A percentile compares a stretch with the other conserved stretches of the same genome.
Evolutionary conservation across 345 rosid species (phyloP).

Genomic region (Camelina neglecta): DNA sequence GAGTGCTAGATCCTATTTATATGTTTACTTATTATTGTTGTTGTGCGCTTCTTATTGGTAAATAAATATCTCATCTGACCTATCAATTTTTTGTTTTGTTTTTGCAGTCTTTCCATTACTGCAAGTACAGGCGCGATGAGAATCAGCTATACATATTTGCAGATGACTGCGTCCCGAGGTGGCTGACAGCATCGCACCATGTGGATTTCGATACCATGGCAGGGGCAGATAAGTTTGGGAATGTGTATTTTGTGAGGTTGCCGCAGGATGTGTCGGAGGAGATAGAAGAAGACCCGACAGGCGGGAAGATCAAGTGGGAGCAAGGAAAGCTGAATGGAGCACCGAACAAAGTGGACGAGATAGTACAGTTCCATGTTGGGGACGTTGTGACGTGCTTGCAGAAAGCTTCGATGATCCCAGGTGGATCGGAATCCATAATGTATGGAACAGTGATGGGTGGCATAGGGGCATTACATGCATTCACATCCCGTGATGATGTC

Average conservation of each 20-base stretch:
- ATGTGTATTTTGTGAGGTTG: constrained; percentile 79
- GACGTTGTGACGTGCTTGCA: constrained; percentile 84
- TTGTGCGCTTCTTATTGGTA: not conserved
- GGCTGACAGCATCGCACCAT: constrained; percentile 92
- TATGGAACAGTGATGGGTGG: constrained; percentile 98
- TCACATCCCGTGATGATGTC: constrained; percentile 92
- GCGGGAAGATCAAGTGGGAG: constrained; percentile 99
- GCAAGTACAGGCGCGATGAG: constrained; percentile 98
- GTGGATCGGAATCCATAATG: constrained; percentile 86
- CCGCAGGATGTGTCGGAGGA: constrained; percentile 97
- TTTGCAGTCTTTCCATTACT: constrained; percentile 92
- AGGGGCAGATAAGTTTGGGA: constrained; percentile 96
- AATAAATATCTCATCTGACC: not conserved
- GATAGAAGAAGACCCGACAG: constrained; percentile 97
- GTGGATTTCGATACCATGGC: constrained; percentile 97
- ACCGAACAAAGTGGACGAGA: constrained; percentile 93
- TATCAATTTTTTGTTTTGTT: not conserved
- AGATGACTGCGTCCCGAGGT: constrained; percentile 94
- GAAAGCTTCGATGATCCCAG: constrained; percentile 91
- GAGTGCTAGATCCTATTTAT: constrained; percentile 21
- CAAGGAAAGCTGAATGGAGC: constrained; percentile 98
- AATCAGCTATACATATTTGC: constrained; percentile 95
- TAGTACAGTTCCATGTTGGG: constrained; percentile 92
- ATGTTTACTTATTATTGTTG: not conserved
- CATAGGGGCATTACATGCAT: constrained; percentile 88